A percentile compares a stretch with the other conserved stretches of the same genome.
phyloP scores from a whole-genome alignment of 148 eudicot species.

The Rhododendron mucronatum region DNA sequence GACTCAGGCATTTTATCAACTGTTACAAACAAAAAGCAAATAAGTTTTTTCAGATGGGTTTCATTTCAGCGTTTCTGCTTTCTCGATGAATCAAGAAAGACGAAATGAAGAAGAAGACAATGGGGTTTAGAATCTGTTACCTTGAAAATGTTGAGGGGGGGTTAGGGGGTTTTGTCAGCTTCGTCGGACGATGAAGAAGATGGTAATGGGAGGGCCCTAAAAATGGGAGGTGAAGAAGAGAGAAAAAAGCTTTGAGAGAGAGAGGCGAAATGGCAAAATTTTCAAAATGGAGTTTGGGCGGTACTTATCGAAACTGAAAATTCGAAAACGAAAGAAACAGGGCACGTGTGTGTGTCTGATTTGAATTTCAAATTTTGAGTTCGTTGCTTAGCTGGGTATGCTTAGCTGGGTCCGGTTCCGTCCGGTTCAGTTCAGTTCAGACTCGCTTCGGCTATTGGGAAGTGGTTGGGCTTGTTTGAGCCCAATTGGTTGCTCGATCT shows the following conservation, averaged over 20 bases:
- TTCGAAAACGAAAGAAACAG: neutral
- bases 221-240: neutral
- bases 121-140: neutral
- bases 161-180: neutral
- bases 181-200: neutral
- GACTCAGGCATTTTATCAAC: conserved; percentile 44
- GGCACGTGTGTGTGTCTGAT: neutral
- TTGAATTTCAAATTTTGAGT: neutral
- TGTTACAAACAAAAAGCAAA: neutral
- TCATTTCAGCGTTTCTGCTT: neutral
- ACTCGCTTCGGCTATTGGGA: too few species aligned
- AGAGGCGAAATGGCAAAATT: conserved; percentile 22
- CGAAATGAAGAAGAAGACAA: neutral
- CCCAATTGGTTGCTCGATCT: neutral
- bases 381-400: neutral
- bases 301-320: conserved; percentile 8
- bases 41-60: neutral
- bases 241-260: conserved; percentile 14
- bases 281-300: conserved; percentile 31
- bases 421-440: neutral
- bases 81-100: neutral
- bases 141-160: conserved; percentile 1
- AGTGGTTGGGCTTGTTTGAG: neutral
- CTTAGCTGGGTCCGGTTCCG: too few species aligned
- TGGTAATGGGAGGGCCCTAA: neutral